Conservation (phyloP, 2,329 filamentous ascomycete species). For the Diaporthe sp. region DNA sequence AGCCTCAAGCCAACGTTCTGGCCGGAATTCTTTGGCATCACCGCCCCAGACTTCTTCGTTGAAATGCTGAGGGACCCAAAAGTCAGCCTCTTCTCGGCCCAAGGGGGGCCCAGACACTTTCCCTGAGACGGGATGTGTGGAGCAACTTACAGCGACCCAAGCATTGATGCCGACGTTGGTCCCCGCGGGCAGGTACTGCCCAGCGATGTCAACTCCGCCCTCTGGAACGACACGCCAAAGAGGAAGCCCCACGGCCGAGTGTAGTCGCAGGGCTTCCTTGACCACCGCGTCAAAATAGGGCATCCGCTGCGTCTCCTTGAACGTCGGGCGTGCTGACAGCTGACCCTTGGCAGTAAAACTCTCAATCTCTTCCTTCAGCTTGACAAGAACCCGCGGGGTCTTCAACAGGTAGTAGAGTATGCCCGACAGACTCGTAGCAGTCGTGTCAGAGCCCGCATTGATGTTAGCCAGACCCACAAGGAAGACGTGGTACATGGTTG, state of each 20-base stretch:
- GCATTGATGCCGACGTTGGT: slow-evolving; percentile 33
- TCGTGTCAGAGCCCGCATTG: slow-evolving; percentile 55
- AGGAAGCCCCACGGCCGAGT: slow-evolving; percentile 59
- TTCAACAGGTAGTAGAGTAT: slow-evolving; percentile 57
- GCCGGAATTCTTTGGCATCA: slow-evolving; percentile 28
- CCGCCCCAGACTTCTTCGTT: slow-evolving; percentile 30
- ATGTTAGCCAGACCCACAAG: slow-evolving; percentile 46
- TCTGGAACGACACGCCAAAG: slow-evolving; percentile 60
- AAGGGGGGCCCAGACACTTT: neutral
- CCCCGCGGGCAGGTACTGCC: slow-evolving; percentile 25
- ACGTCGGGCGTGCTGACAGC: slow-evolving; percentile 41
- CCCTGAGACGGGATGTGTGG: neutral
- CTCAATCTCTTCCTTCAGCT: slow-evolving; percentile 41
- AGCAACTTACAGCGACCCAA: slow-evolving; percentile 27
- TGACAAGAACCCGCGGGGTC: slow-evolving; percentile 39
- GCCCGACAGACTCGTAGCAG: slow-evolving; percentile 56
- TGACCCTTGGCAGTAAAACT: slow-evolving; percentile 27
- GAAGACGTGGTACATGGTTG: slow-evolving; percentile 50
- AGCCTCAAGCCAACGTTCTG: slow-evolving; percentile 34
- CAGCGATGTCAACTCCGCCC: slow-evolving; percentile 53
- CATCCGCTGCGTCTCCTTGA: slow-evolving; percentile 51
- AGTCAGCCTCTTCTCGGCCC: neutral
- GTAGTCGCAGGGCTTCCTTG: slow-evolving; percentile 63
- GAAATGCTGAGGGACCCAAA: slow-evolving; percentile 4
- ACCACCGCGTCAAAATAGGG: slow-evolving; percentile 65